Evolutionary conservation across 1,284 basidiomycete species (phyloP).

Genomic region (Fomitiporia mediterranea): DNA sequence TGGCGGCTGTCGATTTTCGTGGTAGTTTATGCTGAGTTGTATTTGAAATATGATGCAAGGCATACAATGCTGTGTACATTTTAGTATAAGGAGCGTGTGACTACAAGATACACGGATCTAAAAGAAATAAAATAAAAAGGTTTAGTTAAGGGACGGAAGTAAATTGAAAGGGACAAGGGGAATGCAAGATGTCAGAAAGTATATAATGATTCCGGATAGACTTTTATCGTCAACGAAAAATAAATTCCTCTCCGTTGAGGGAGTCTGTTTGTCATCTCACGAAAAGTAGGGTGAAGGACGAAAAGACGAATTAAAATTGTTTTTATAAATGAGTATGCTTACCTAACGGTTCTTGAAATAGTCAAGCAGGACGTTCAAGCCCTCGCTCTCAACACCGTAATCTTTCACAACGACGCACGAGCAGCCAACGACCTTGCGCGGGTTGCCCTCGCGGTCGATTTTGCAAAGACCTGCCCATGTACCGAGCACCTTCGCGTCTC

Average conservation of each 20-base stretch:
- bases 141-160: background rate
- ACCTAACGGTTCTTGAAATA: slow-evolving; percentile 90
- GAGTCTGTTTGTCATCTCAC: slow-evolving; percentile 81
- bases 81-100: background rate
- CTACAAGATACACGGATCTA: slow-evolving; percentile 1
- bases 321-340: slow-evolving; percentile 30
- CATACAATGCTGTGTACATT: background rate
- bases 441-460: slow-evolving; percentile 98
- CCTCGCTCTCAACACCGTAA: slow-evolving; percentile 94
- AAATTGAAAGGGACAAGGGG: background rate
- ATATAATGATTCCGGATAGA: slow-evolving; percentile 85
- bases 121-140: background rate
- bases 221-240: slow-evolving; percentile 57
- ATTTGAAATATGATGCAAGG: background rate
- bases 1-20: no score
- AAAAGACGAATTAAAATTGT: slow-evolving; percentile 15
- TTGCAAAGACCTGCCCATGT: slow-evolving; percentile 99
- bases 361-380: slow-evolving; percentile 94
- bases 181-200: slow-evolving; percentile 50
- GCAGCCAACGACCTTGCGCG: slow-evolving; percentile 94
- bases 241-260: slow-evolving; percentile 67
- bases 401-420: slow-evolving; percentile 98
- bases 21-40: no score
- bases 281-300: slow-evolving; percentile 19
- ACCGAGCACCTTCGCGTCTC: slow-evolving; percentile 95